Percentiles rank a stretch among this genome's conserved stretches.
Evolutionary conservation across 1,284 basidiomycete genomes (phyloP).

Genomic region (Tremellales sp.): DNA sequence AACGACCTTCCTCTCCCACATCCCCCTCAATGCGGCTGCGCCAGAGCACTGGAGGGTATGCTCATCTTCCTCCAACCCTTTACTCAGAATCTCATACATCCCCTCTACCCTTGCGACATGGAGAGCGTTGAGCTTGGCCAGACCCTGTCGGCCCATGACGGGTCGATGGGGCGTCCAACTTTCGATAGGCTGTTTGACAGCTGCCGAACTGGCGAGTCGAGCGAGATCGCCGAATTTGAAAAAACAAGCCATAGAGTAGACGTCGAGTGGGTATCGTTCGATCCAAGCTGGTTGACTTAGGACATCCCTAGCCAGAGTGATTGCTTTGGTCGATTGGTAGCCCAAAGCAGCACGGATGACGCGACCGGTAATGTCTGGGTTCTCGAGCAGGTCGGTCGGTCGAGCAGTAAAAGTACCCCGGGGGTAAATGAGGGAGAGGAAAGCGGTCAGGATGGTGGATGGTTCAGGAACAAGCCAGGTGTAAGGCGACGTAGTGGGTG

Average conservation of each 20-base stretch:
- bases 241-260: constrained; percentile 30
- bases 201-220: constrained; percentile 16
- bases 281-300: constrained; percentile 12
- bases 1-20: constrained; percentile 16
- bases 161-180: constrained; percentile 21
- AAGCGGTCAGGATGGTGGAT: constrained; percentile 25
- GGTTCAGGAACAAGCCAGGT: constrained; percentile 37
- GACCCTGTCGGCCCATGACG: constrained; percentile 24
- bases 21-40: constrained; percentile 6
- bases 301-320: constrained; percentile 19
- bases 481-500: constrained; percentile 32
- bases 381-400: constrained; percentile 8
- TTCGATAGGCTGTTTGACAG: constrained; percentile 10
- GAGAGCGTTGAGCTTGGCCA: constrained; percentile 13
- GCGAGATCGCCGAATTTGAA: constrained; percentile 38
- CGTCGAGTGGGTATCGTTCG: constrained; percentile 16
- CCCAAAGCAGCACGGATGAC: constrained; percentile 37
- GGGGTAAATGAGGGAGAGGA: constrained; percentile 38
- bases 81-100: constrained; percentile 18
- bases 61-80: constrained; percentile 14
- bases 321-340: constrained; percentile 32
- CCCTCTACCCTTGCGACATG: constrained; percentile 15
- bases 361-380: constrained; percentile 22
- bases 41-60: constrained; percentile 15
- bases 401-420: constrained; percentile 16